Evolutionary conservation across 148 eudicot species (phyloP), one percentile per base, ranked within the genome.

Genomic region (Fallopia convolvulus): DNA sequence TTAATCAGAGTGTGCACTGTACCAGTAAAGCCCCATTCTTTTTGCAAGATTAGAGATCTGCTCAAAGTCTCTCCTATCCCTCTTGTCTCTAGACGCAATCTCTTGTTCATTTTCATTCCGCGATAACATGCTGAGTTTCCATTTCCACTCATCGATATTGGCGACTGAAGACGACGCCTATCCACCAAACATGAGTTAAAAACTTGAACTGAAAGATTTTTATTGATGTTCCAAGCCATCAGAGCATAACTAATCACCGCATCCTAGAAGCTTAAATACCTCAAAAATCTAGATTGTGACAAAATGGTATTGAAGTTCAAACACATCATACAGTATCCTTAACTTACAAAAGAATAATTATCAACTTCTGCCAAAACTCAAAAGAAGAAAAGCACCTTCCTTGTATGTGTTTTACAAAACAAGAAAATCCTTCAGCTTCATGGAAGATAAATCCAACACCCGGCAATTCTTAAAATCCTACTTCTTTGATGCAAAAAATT

Each of bases 71-170:
- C 98, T 87, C 75, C 94, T 86, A 70, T 96, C 98, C 79, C 97
- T 83, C 82, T 91, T 96, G 83, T 96, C 99, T 81, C 85, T 88
- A 30, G 99, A 93, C 44, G 91, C 85, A 77, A 96, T 89, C 85
- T 96, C 99, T 77, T 86, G 92, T 58, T 96, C 97, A 42, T 83
- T 81, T 77, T 93, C 98, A 89, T 76, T 91, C 48, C 89, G 93
- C 72, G 83, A 87, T 76, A 96, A 85, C 91, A 89, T 80, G 86
- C 92, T 89, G 80, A 96, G 97, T 79, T 96, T 96, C 98, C 98
- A 93, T 86, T 91, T 96, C 99, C 99, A 96, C 85, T 93, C 97
- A 80, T 96, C 99, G 79, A 96, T 83, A 77, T 96, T 96, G 72
- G 94, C 97, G 82, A 93, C 98, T 2, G 99, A 93, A 73, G 99